These are phyloP conservation scores for Clonostachys sp. DNA, from an alignment of 2,329 filamentous ascomycete genomes.

Conservation along the genomic window DNA sequence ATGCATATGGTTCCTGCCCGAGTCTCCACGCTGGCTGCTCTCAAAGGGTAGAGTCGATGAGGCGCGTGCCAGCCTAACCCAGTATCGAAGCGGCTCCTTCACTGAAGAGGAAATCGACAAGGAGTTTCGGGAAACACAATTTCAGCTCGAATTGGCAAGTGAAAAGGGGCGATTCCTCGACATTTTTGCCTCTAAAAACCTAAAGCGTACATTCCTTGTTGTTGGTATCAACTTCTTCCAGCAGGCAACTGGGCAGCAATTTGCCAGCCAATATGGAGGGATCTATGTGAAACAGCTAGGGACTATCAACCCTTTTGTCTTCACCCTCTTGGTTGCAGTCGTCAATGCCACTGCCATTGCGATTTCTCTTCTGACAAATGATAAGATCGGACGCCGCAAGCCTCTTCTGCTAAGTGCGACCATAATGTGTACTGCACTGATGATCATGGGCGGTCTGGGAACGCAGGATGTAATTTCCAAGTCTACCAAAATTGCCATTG, in stretches of 20 bases:
- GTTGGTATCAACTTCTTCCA: conserved; percentile 19
- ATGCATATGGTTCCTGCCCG: conserved; percentile 50
- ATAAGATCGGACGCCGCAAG: conserved; percentile 6
- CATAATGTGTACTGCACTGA: conserved; percentile 13
- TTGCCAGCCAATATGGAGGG: conserved; percentile 18
- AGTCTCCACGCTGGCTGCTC: conserved; percentile 59
- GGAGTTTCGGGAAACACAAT: too few species aligned
- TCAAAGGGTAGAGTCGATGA: conserved; percentile 24
- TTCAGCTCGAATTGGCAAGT: background rate
- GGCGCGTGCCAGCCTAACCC: conserved; percentile 8
- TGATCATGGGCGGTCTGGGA: conserved; percentile 26
- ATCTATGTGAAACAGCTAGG: conserved; percentile 16
- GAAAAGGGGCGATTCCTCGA: conserved; percentile 12
- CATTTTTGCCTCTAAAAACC: conserved; percentile 5
- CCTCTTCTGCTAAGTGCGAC: conserved; percentile 13
- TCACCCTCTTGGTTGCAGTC: conserved; percentile 10
- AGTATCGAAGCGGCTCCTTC: too few species aligned
- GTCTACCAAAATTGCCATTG: conserved; percentile 7
- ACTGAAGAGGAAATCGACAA: too few species aligned
- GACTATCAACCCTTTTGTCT: conserved; percentile 16
- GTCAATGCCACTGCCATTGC: conserved; percentile 7
- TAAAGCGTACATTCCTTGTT: conserved; percentile 14
- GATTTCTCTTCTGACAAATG: conserved; percentile 4
- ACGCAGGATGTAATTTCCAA: conserved; percentile 19
- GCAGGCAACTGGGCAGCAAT: conserved; percentile 16